Percentiles rank a stretch among this genome's conserved stretches.
These are phyloP conservation scores for Glarea lozoyensis DNA, from an alignment of 495 filamentous ascomycete genomes.

Conservation along the genomic window DNA sequence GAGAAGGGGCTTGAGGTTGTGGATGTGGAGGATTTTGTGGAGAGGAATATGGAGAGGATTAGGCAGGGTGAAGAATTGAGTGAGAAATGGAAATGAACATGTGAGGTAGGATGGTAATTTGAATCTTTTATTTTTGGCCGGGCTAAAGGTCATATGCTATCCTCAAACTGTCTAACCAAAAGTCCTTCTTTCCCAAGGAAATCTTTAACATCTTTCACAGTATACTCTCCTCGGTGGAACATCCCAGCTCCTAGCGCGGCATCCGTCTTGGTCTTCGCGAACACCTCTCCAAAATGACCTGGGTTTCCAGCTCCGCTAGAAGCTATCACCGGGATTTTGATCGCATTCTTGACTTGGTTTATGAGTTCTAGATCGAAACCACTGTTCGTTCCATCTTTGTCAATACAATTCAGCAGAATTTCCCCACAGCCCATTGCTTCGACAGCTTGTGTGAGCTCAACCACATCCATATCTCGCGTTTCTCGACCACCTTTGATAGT, in stretches of 20 bases:
- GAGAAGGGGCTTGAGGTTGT: constrained; percentile 31
- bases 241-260: constrained; percentile 93
- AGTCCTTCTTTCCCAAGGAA: constrained; percentile 61
- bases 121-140: constrained; percentile 1
- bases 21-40: constrained; percentile 33
- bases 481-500: constrained; percentile 94
- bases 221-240: constrained; percentile 94
- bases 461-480: constrained; percentile 81
- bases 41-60: constrained; percentile 5
- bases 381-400: constrained; percentile 90
- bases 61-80: not conserved
- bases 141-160: constrained; percentile 3
- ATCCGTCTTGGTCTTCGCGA: constrained; percentile 75
- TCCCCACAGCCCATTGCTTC: constrained; percentile 96
- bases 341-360: constrained; percentile 68
- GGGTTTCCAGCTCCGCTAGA: constrained; percentile 90
- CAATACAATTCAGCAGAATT: constrained; percentile 93
- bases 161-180: constrained; percentile 66
- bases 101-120: not conserved
- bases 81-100: not conserved
- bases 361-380: constrained; percentile 95
- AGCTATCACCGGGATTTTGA: constrained; percentile 91
- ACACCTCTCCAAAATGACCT: constrained; percentile 84
- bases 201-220: constrained; percentile 89
- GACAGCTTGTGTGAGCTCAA: constrained; percentile 77